Percentiles rank a stretch among this genome's conserved stretches.
These are phyloP conservation scores for Daldinia caldariorum DNA, from an alignment of 495 filamentous ascomycete species.

Conservation along the genomic window DNA sequence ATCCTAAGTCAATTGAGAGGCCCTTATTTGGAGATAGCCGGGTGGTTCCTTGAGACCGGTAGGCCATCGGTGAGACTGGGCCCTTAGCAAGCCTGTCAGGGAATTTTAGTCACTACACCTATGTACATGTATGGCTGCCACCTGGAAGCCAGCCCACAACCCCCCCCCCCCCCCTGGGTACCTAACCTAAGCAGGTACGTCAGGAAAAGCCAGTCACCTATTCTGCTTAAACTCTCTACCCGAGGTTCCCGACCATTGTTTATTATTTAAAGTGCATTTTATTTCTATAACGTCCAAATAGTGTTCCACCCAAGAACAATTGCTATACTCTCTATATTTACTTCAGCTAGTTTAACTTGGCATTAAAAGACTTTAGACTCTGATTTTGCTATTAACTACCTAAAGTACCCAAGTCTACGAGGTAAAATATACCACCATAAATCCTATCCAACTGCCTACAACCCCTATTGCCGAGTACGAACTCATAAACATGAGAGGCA, in stretches of 20 bases:
- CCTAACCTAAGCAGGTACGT: conserved; percentile 11
- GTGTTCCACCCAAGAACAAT: conserved; percentile 12
- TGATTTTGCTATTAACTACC: neutral
- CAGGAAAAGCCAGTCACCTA: conserved; percentile 26
- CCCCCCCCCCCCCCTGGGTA: conserved; percentile 25
- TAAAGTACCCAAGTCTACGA: conserved; percentile 54
- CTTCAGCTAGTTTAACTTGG: conserved; percentile 17
- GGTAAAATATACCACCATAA: conserved; percentile 91
- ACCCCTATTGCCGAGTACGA: conserved; percentile 95
- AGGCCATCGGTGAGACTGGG: conserved; percentile 44
- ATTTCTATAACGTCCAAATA: conserved; percentile 3
- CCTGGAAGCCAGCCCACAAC: conserved; percentile 36
- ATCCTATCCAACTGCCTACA: conserved; percentile 94
- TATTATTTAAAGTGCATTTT: conserved; percentile 19
- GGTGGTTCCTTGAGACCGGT: conserved; percentile 41
- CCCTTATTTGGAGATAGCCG: conserved; percentile 32
- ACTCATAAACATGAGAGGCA: conserved; percentile 97
- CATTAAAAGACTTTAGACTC: conserved; percentile 10
- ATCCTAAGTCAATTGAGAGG: conserved; percentile 23
- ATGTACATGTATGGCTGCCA: conserved; percentile 28
- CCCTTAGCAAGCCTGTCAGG: conserved; percentile 42
- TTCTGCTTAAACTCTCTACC: conserved; percentile 38
- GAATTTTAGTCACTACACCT: conserved; percentile 41
- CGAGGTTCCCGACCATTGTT: conserved; percentile 25
- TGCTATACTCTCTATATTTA: conserved; percentile 20